These are phyloP conservation scores for Prunus armeniaca DNA, from an alignment of 306 rosid genomes.

Conservation along the genomic window DNA sequence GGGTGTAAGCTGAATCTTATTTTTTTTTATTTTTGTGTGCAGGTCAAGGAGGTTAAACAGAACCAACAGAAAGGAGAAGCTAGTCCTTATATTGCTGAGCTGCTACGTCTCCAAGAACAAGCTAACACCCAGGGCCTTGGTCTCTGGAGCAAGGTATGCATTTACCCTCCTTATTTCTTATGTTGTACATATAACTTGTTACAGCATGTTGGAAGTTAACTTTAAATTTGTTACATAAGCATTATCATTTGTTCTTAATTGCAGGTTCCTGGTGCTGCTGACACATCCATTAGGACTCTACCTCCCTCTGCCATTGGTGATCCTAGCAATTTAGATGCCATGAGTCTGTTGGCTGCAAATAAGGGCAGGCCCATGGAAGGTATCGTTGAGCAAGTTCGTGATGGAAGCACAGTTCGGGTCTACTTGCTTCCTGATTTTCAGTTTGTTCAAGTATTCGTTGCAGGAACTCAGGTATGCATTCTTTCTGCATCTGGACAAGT, in stretches of 20 bases:
- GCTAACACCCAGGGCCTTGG: slow-evolving; percentile 91
- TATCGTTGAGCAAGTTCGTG: slow-evolving; percentile 93
- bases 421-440: slow-evolving; percentile 91
- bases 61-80: slow-evolving; percentile 90
- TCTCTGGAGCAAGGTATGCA: slow-evolving; percentile 86
- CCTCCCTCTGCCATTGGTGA: slow-evolving; percentile 93
- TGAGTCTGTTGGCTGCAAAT: slow-evolving; percentile 72
- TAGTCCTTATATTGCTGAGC: slow-evolving; percentile 79
- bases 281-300: slow-evolving; percentile 66
- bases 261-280: slow-evolving; percentile 82
- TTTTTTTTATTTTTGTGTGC: slow-evolving; percentile 10
- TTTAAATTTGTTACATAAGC: background rate
- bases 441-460: slow-evolving; percentile 89
- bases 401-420: slow-evolving; percentile 82
- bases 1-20: slow-evolving; percentile 22
- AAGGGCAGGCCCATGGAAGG: slow-evolving; percentile 85
- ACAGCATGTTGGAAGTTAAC: background rate
- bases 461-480: slow-evolving; percentile 76
- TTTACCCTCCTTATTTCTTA: background rate
- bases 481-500: slow-evolving; percentile 2
- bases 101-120: slow-evolving; percentile 76
- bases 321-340: slow-evolving; percentile 77
- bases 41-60: slow-evolving; percentile 70
- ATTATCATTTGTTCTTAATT: slow-evolving; percentile 23
- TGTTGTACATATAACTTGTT: background rate